These are phyloP conservation scores for Penicillium paradoxum DNA, from an alignment of 495 filamentous ascomycete genomes.

Conservation along the genomic window DNA sequence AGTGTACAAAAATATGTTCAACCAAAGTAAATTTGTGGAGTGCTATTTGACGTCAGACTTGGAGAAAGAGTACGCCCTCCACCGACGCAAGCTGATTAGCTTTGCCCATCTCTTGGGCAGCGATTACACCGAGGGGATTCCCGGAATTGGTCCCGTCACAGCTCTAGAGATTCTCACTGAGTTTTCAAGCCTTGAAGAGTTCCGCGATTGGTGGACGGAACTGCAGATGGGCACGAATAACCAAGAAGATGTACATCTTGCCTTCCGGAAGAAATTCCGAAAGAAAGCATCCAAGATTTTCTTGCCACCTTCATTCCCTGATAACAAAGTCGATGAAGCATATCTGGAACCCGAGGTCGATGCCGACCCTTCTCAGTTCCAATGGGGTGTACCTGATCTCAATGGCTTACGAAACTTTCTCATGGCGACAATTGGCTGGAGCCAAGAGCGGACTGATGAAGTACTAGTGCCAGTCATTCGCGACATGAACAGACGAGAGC, in stretches of 20 bases:
- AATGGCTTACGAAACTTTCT: constrained; percentile 79
- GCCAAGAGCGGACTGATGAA: constrained; percentile 84
- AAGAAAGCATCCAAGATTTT: constrained; percentile 80
- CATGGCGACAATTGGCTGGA: constrained; percentile 93
- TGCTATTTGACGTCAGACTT: constrained; percentile 88
- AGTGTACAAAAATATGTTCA: constrained; percentile 99
- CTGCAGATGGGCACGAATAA: constrained; percentile 57
- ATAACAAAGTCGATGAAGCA: constrained; percentile 66
- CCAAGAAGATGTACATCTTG: constrained; percentile 35
- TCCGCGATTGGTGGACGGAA: constrained; percentile 80
- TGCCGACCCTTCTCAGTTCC: constrained; percentile 66
- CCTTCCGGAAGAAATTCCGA: constrained; percentile 80
- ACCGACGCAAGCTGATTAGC: constrained; percentile 74
- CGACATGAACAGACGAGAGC: constrained; percentile 83
- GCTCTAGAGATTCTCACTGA: constrained; percentile 91
- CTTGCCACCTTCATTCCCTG: constrained; percentile 72
- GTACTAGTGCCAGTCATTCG: constrained; percentile 88
- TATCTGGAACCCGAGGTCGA: constrained; percentile 88
- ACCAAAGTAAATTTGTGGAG: constrained; percentile 92
- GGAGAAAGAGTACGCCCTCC: constrained; percentile 82
- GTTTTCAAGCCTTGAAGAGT: constrained; percentile 63
- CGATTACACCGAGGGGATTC: constrained; percentile 91
- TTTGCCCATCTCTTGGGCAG: constrained; percentile 85
- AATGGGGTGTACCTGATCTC: constrained; percentile 93
- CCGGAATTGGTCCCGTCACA: constrained; percentile 86